Conservation (phyloP, 1,139 yeast species). For the Yamadazyma epiphylla region DNA sequence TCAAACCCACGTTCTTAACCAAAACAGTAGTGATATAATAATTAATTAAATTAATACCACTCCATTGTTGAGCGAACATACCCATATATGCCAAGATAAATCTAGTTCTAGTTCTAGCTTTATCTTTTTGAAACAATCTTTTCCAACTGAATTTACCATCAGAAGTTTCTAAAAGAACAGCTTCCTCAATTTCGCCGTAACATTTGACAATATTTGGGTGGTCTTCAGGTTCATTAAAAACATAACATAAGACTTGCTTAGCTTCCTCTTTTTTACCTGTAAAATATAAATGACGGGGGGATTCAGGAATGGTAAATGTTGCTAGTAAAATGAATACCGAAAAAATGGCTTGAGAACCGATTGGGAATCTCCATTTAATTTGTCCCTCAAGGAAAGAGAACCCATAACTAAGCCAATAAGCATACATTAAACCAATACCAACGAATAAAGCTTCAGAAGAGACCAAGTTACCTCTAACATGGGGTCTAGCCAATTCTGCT, state of each 20-base stretch:
- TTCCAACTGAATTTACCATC: conserved; percentile 13
- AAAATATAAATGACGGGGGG: conserved; percentile 51
- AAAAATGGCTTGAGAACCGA: conserved; percentile 44
- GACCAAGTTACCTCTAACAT: conserved; percentile 67
- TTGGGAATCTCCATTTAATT: conserved; percentile 63
- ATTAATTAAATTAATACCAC: conserved; percentile 81
- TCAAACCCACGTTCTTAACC: conserved; percentile 59
- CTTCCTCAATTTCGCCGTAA: conserved; percentile 10
- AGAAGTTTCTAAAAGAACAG: conserved; percentile 10
- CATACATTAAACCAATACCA: conserved; percentile 65
- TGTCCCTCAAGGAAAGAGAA: conserved; percentile 48
- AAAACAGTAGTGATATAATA: conserved; percentile 79
- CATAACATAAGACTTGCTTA: conserved; percentile 11
- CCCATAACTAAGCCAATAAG: conserved; percentile 64
- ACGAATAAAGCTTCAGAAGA: conserved; percentile 66
- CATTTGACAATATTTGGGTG: conserved; percentile 6
- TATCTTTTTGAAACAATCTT: conserved; percentile 10
- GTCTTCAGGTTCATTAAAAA: conserved; percentile 6
- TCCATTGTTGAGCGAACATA: conserved; percentile 52
- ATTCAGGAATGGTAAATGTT: conserved; percentile 49
- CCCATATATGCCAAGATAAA: conserved; percentile 54
- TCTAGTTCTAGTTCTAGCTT: conserved; percentile 38
- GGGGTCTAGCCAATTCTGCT: conserved; percentile 66
- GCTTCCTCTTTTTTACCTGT: conserved; percentile 38
- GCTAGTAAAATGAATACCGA: conserved; percentile 46